phyloP scores from a whole-genome alignment of 2,329 filamentous ascomycete species.

The Penicillium sp. region DNA sequence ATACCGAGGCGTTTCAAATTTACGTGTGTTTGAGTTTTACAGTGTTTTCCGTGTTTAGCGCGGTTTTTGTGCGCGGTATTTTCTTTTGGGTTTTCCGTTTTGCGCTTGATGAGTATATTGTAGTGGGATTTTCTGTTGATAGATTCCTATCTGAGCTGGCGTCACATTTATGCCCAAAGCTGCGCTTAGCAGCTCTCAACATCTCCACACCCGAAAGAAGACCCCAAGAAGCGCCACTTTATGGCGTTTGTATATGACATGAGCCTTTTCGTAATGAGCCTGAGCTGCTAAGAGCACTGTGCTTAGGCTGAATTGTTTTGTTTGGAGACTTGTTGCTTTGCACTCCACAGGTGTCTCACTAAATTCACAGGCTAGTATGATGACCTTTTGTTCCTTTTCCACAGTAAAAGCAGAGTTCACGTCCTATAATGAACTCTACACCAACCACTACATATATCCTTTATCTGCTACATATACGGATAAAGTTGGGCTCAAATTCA shows the following conservation, averaged over 20 bases:
- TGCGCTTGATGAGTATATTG: not conserved
- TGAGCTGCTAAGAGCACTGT: not conserved
- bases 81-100: not conserved
- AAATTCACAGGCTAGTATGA: no score
- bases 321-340: not conserved
- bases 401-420: not conserved
- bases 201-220: no score
- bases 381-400: not conserved
- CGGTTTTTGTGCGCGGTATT: no score
- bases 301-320: not conserved
- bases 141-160: not conserved
- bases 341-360: not conserved
- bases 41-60: not conserved
- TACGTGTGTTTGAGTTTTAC: not conserved
- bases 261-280: not conserved
- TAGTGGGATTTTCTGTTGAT: no score
- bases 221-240: no score
- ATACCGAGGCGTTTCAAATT: not conserved
- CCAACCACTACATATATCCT: not conserved
- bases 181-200: no score
- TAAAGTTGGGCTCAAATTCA: not conserved
- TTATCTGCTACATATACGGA: not conserved
- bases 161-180: not conserved
- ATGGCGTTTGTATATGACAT: no score
- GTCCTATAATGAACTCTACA: not conserved